Evolutionary conservation across 495 filamentous ascomycete species (phyloP).

Genomic region (Copromyces sp.): DNA sequence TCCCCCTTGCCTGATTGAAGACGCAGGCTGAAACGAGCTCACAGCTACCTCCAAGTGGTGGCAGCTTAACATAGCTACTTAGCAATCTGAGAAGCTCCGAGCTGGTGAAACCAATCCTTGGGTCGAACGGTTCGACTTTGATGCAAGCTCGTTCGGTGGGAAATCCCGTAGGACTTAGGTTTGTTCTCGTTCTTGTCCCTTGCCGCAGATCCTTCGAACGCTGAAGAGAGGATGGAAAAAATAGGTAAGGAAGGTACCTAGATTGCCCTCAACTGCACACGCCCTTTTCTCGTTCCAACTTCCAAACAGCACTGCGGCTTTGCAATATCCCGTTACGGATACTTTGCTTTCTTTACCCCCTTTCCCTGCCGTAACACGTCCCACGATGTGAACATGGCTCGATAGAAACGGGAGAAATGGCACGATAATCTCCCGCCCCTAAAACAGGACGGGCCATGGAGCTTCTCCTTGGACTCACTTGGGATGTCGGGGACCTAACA

Average conservation of each 20-base stretch:
- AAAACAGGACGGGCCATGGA: neutral
- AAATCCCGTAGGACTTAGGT: neutral
- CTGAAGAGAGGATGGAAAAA: neutral
- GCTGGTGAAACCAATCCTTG: neutral
- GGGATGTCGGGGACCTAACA: neutral
- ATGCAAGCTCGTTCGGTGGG: neutral
- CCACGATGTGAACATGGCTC: neutral
- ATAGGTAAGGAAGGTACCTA: neutral
- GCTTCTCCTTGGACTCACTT: neutral
- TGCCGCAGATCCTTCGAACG: neutral
- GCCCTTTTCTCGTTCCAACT: neutral
- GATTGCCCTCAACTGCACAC: neutral
- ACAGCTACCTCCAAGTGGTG: neutral
- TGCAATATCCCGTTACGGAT: neutral
- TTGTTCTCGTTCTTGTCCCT: neutral
- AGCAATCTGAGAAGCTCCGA: neutral
- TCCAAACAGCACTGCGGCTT: neutral
- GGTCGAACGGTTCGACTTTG: neutral
- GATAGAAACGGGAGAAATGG: neutral
- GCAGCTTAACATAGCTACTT: neutral
- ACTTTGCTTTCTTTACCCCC: neutral
- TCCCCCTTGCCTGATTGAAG: neutral
- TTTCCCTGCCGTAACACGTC: neutral
- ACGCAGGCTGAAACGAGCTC: neutral
- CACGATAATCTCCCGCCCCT: neutral